Conservation (phyloP, 306 rosid genomes). For the Prunus fruticosa region DNA sequence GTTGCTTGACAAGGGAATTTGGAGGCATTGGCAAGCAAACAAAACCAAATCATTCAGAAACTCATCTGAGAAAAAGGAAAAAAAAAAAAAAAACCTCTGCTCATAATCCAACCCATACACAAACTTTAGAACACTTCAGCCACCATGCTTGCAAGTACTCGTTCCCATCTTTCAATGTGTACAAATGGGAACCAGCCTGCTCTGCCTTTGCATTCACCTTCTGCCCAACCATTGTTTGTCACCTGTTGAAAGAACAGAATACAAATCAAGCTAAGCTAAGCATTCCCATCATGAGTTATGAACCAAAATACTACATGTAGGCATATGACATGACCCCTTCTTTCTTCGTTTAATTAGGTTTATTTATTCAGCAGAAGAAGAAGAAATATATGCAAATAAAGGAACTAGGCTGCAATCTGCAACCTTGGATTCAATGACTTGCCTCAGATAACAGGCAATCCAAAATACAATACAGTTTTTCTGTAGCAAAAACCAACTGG, state of each 20-base stretch:
- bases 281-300: neutral
- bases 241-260: slow-evolving; percentile 47
- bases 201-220: slow-evolving; percentile 95
- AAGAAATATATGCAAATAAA: neutral
- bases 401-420: neutral
- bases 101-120: slow-evolving; percentile 28
- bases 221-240: slow-evolving; percentile 93
- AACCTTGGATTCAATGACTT: neutral
- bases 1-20: no score
- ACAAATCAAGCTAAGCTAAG: neutral
- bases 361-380: no score
- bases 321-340: neutral
- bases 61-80: no score
- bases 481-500: neutral
- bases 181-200: slow-evolving; percentile 98
- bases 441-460: neutral
- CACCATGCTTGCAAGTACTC: slow-evolving; percentile 91
- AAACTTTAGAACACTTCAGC: slow-evolving; percentile 77
- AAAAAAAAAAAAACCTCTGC: slow-evolving; percentile 16
- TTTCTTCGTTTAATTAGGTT: no score
- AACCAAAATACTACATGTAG: neutral
- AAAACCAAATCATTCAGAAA: no score
- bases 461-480: neutral
- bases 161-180: slow-evolving; percentile 81
- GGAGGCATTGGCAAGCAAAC: no score